Evolutionary conservation across 306 rosid genomes (phyloP), one percentile per base, ranked within the genome.

Genomic region (Lathyrus oleraceus): DNA sequence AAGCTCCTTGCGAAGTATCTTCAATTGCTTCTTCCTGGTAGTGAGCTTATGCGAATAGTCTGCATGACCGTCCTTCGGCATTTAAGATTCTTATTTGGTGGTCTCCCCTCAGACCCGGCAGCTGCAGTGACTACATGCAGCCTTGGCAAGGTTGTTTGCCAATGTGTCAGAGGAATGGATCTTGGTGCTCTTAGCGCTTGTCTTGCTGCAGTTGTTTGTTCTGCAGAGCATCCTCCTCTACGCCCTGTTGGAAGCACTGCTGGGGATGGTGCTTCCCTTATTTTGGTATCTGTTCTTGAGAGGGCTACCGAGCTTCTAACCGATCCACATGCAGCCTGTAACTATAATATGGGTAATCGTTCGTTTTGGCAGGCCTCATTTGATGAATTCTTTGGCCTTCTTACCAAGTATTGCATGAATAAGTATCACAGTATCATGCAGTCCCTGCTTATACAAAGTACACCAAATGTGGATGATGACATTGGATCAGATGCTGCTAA

Each of bases 121-220:
- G 85, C 83, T 16, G 79, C 83, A 40, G 87, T 77, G 62, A 74
- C 83, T 40, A 84, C 83, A 5, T 77, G 32, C 30, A 71, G 39
- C 62, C 83, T 84, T 65, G 81, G 83, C 3, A 78, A 70, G 64
- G 70, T 73, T 61, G 85, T 84, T 57, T 84, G 81, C 72, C 78
- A 76, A 14, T 81, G 85, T 57, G 78, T 78, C 11, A 69, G 35
- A 49, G 85, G 79, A 44, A 84, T 84, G 87, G 87, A 84, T 70
- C 79, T 84, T 9, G 76, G 87, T 66, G 74, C 85, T 38, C 87
- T 84, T 21, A 81, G 87, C 75, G 83, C 85, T 51, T 84, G 87
- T 73, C 83, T 84, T 81, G 87, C 84, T 16, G 87, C 87, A 54
- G 85, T 84, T 48, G 87, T 84, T 71, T 84, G 87, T 67, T 84